phyloP scores from a whole-genome alignment of 164 flowering plant species.

The Liquidambar formosana region DNA sequence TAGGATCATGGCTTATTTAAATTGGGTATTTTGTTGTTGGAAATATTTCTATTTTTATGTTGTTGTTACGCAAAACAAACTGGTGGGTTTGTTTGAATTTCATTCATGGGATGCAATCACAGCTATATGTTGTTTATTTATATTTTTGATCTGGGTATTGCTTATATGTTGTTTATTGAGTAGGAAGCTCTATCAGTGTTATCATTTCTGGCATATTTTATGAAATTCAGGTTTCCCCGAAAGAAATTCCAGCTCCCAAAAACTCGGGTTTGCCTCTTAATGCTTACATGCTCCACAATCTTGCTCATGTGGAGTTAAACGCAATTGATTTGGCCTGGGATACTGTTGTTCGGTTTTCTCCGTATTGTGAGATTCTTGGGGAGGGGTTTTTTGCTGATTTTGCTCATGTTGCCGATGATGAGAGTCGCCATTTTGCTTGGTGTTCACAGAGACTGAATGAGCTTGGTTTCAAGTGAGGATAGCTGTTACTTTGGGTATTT shows the following conservation, averaged over 20 bases:
- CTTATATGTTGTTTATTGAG: background rate
- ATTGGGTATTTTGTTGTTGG: background rate
- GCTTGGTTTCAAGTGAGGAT: conserved; percentile 83
- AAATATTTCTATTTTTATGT: background rate
- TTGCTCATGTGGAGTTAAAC: conserved; percentile 97
- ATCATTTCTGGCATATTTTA: background rate
- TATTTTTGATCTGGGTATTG: background rate
- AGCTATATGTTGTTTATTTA: no score
- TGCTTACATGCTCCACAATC: conserved; percentile 94
- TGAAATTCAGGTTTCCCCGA: conserved; percentile 72
- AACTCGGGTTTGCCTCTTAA: conserved; percentile 84
- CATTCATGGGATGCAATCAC: background rate
- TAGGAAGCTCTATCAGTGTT: background rate
- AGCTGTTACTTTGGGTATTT: conserved; percentile 2
- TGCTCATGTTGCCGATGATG: conserved; percentile 98
- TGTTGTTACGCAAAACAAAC: background rate
- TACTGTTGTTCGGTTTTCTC: conserved; percentile 94
- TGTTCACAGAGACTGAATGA: conserved; percentile 88
- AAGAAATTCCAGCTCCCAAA: conserved; percentile 88
- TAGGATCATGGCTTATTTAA: background rate
- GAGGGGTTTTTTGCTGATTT: conserved; percentile 88
- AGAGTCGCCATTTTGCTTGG: conserved; percentile 96
- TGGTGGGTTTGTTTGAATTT: background rate
- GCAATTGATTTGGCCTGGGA: conserved; percentile 99
- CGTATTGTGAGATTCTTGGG: conserved; percentile 62